phyloP scores from a whole-genome alignment of 305 asterid species.

The Solanum hybrid region DNA sequence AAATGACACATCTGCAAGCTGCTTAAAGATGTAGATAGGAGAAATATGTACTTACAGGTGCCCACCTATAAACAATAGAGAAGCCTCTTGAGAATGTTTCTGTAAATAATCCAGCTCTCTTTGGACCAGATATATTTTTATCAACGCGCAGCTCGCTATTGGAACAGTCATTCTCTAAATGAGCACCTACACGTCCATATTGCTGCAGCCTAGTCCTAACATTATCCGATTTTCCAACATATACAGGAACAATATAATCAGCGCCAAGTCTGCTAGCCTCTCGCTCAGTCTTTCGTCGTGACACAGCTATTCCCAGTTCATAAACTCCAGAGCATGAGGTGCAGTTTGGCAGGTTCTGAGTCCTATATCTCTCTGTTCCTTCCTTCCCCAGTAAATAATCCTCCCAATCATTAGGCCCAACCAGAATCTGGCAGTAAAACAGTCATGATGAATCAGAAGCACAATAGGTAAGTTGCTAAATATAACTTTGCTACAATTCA shows the following conservation, averaged over 20 bases:
- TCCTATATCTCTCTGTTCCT: constrained; percentile 75
- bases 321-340: constrained; percentile 69
- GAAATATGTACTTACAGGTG: constrained; percentile 56
- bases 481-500: background rate
- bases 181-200: constrained; percentile 89
- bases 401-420: constrained; percentile 75
- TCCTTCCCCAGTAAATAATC: constrained; percentile 47
- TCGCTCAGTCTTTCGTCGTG: constrained; percentile 8
- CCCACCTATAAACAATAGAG: constrained; percentile 73
- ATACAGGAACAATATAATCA: constrained; percentile 51
- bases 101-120: constrained; percentile 38
- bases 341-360: constrained; percentile 68
- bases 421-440: constrained; percentile 45
- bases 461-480: background rate
- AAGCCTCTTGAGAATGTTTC: constrained; percentile 57
- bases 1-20: background rate
- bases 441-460: constrained; percentile 1
- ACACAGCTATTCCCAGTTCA: constrained; percentile 55
- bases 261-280: constrained; percentile 40
- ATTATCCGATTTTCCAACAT: constrained; percentile 83
- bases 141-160: constrained; percentile 7
- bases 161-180: constrained; percentile 52
- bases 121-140: background rate
- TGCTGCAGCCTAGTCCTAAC: constrained; percentile 76
- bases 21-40: background rate